These are phyloP conservation scores for Biscogniauxia mediterranea DNA, from an alignment of 2,329 filamentous ascomycete genomes.

Conservation along the genomic window DNA sequence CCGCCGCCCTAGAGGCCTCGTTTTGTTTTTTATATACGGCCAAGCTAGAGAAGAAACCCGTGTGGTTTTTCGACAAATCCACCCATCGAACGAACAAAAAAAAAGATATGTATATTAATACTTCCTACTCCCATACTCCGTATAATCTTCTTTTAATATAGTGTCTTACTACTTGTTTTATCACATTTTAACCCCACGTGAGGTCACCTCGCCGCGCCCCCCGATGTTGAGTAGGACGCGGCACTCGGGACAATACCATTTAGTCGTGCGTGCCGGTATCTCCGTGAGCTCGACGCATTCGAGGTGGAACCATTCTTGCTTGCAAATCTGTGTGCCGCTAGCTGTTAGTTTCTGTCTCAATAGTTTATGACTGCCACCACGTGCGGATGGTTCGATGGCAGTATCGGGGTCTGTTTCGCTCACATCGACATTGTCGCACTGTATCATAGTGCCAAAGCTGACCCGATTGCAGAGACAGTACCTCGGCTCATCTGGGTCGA, in stretches of 20 bases:
- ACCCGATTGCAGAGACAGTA: conserved; percentile 81
- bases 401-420: conserved; percentile 36
- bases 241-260: conserved; percentile 85
- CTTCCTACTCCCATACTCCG: neutral
- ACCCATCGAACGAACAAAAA: neutral
- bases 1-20: too few relatives aligned
- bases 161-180: neutral
- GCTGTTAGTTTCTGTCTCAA: conserved; percentile 24
- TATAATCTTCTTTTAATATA: neutral
- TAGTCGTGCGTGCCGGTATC: conserved; percentile 69
- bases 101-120: neutral
- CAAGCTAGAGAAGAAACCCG: too few relatives aligned
- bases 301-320: conserved; percentile 83
- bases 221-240: conserved; percentile 61
- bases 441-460: conserved; percentile 80
- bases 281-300: conserved; percentile 69
- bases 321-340: conserved; percentile 55
- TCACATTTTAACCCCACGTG: conserved; percentile 52
- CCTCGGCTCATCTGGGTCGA: conserved; percentile 71
- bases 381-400: conserved; percentile 13
- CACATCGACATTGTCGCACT: conserved; percentile 76
- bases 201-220: conserved; percentile 61
- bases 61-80: too few relatives aligned
- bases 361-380: conserved; percentile 8
- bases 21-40: too few relatives aligned